Conservation (phyloP, 768 basidiomycete genomes). For the Nidula microcarpa region DNA sequence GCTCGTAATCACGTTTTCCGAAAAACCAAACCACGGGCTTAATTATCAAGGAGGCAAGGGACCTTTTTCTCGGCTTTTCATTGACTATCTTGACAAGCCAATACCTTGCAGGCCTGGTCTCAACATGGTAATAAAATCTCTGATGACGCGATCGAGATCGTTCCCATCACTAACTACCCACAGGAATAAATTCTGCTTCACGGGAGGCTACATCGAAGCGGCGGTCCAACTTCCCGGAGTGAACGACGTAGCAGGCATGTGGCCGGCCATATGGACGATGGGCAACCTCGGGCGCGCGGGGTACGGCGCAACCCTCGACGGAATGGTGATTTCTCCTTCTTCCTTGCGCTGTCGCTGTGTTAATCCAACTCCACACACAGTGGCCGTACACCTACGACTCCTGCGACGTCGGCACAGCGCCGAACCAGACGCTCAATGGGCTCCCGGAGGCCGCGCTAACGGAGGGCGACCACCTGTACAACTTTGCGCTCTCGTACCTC, state of each 20-base stretch:
- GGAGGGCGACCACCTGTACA: slow-evolving; percentile 45
- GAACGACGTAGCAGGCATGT: slow-evolving; percentile 60
- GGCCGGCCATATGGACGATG: slow-evolving; percentile 81
- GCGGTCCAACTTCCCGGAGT: slow-evolving; percentile 59
- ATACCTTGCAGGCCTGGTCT: slow-evolving; percentile 36
- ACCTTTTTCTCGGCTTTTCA: too few relatives aligned
- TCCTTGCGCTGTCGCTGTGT: slow-evolving; percentile 1
- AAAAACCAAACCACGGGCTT: slow-evolving; percentile 58
- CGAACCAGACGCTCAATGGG: slow-evolving; percentile 71
- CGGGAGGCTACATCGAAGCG: slow-evolving; percentile 68
- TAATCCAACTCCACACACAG: slow-evolving; percentile 23
- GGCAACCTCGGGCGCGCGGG: slow-evolving; percentile 69
- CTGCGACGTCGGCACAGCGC: slow-evolving; percentile 78
- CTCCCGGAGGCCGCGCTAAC: slow-evolving; percentile 56
- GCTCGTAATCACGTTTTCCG: slow-evolving; percentile 65
- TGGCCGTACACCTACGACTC: slow-evolving; percentile 80
- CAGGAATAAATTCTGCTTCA: slow-evolving; percentile 86
- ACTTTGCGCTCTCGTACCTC: slow-evolving; percentile 55
- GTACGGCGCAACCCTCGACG: slow-evolving; percentile 80
- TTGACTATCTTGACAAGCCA: slow-evolving; percentile 20
- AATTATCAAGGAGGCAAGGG: slow-evolving; percentile 62
- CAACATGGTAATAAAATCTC: slow-evolving; percentile 28
- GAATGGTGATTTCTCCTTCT: slow-evolving; percentile 43
- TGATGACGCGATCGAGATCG: not conserved
- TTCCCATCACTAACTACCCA: slow-evolving; percentile 16